Conservation (phyloP, 169 alveolate species). For the Toxoplasma gondii region DNA sequence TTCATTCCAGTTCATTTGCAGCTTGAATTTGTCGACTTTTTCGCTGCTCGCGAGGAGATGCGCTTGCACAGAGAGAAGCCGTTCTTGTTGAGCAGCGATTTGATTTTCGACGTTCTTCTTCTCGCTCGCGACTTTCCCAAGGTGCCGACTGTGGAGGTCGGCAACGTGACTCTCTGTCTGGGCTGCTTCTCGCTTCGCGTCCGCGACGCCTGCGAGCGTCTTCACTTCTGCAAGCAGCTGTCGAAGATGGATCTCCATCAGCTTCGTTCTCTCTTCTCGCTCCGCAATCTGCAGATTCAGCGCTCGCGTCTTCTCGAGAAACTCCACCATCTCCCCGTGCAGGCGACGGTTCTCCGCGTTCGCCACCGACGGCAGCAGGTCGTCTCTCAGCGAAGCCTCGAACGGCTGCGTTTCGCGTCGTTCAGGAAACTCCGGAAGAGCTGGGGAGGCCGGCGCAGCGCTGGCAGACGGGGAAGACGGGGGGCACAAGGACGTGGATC, state of each 20-base stretch:
- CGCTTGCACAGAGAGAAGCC: constrained; percentile 84
- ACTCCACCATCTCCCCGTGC: constrained; percentile 22
- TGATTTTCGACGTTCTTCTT: constrained; percentile 81
- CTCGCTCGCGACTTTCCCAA: constrained; percentile 86
- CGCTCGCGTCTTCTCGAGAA: constrained; percentile 1
- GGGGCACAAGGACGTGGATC: too few relatives aligned
- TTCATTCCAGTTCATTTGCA: constrained; percentile 93
- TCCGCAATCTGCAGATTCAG: constrained; percentile 45
- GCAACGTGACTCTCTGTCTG: constrained; percentile 91
- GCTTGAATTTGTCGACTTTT: constrained; percentile 90
- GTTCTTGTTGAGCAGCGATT: constrained; percentile 75
- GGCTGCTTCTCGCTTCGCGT: constrained; percentile 86
- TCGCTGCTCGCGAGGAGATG: constrained; percentile 91
- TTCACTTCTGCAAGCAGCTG: constrained; percentile 88
- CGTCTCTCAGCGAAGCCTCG: constrained; percentile 14
- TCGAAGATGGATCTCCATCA: constrained; percentile 54
- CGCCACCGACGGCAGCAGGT: constrained; percentile 63
- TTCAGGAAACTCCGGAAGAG: background rate
- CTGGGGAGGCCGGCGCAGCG: background rate
- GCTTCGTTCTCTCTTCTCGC: constrained; percentile 49
- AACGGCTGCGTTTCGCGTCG: too few relatives aligned
- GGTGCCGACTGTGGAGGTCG: constrained; percentile 83
- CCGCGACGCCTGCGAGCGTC: constrained; percentile 88
- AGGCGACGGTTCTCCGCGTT: constrained; percentile 45
- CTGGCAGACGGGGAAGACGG: too few relatives aligned